Evolutionary conservation across 1,284 basidiomycete genomes (phyloP).

Genomic region (Ganoderma lingzhi): DNA sequence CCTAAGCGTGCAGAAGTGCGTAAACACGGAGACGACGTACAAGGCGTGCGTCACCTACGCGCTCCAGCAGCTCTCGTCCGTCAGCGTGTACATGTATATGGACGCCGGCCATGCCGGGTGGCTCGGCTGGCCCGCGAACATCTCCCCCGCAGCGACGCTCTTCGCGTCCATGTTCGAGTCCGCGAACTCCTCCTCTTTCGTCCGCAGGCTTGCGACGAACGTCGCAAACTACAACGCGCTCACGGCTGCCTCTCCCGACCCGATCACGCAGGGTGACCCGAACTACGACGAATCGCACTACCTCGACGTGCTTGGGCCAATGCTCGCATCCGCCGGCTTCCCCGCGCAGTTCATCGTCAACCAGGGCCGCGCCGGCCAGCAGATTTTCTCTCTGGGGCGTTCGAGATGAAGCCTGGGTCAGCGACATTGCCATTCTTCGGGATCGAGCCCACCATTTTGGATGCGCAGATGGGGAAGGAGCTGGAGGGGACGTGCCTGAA

Average conservation of each 20-base stretch:
- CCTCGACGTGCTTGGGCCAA: conserved; percentile 62
- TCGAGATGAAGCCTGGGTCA: too few relatives aligned
- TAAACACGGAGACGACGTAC: conserved; percentile 60
- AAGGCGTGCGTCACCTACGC: conserved; percentile 63
- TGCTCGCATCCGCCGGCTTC: conserved; percentile 56
- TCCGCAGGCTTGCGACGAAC: conserved; percentile 70
- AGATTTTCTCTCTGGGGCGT: too few relatives aligned
- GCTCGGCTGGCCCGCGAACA: conserved; percentile 73
- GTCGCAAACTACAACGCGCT: conserved; percentile 74
- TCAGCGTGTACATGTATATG: conserved; percentile 67
- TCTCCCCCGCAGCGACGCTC: conserved; percentile 62
- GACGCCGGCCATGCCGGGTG: conserved; percentile 74
- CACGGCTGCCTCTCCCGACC: conserved; percentile 59
- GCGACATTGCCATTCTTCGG: too few relatives aligned
- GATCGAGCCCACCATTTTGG: too few relatives aligned
- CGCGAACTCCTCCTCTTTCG: conserved; percentile 58
- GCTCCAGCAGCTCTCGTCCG: conserved; percentile 59
- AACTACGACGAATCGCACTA: conserved; percentile 72
- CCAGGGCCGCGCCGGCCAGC: conserved; percentile 67
- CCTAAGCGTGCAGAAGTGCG: conserved; percentile 63
- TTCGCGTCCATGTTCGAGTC: conserved; percentile 58
- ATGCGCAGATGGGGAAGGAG: too few relatives aligned
- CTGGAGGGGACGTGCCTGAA: too few relatives aligned
- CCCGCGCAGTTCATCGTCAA: conserved; percentile 71
- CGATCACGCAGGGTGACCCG: conserved; percentile 62